phyloP scores from a whole-genome alignment of 2,329 filamentous ascomycete species.

The Magnaporthales sp. region DNA sequence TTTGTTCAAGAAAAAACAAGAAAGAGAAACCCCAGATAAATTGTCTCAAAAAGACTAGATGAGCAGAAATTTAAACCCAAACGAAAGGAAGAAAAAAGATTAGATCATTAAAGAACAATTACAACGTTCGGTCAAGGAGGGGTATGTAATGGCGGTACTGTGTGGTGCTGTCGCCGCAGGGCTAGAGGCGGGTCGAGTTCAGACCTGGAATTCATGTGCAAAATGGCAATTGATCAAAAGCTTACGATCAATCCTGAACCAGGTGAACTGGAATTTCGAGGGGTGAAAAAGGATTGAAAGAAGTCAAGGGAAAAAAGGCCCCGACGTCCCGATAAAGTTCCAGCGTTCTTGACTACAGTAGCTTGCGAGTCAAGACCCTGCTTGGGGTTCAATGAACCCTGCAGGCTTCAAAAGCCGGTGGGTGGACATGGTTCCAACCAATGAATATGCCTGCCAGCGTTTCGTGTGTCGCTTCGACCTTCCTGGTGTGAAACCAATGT shows the following conservation, averaged over 20 bases:
- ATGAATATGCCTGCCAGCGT: not conserved
- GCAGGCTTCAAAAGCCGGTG: not conserved
- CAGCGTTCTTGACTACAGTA: not conserved
- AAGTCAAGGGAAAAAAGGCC: not conserved
- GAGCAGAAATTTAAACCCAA: too few species aligned
- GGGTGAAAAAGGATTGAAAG: not conserved
- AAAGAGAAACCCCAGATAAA: too few species aligned
- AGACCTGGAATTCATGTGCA: not conserved
- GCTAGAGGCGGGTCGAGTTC: not conserved
- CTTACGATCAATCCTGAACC: not conserved
- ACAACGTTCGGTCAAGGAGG: not conserved
- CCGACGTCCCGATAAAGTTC: not conserved
- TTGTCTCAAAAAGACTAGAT: too few species aligned
- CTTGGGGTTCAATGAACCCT: not conserved
- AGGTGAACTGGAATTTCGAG: not conserved
- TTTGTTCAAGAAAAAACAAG: not conserved
- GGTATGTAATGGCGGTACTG: not conserved
- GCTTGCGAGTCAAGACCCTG: not conserved
- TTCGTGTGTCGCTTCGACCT: not conserved
- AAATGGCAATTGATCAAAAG: not conserved
- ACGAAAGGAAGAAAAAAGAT: not conserved
- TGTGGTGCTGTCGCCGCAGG: not conserved
- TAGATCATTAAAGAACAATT: not conserved
- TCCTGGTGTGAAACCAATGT: not conserved
- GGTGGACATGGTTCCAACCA: not conserved